Evolutionary conservation across 768 basidiomycete species (phyloP).

Genomic region (Porpolomopsis calyptriformis): DNA sequence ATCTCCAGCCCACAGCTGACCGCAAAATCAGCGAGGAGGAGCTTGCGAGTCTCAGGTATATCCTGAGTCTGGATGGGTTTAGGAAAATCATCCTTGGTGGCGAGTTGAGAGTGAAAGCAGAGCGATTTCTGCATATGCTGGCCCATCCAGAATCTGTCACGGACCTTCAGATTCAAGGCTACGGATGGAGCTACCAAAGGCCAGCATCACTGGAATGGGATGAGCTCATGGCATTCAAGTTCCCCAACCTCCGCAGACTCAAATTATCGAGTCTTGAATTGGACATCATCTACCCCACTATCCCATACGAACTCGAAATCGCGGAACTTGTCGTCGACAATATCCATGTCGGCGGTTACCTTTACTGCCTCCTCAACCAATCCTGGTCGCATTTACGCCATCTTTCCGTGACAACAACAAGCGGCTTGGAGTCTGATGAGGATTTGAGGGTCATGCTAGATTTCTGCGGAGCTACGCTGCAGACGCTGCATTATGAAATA

Average conservation of each 20-base stretch:
- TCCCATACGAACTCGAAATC: slow-evolving; percentile 25
- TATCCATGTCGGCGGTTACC: slow-evolving; percentile 30
- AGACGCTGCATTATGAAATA: slow-evolving; percentile 35
- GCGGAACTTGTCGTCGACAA: slow-evolving; percentile 33
- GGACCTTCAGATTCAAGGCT: slow-evolving; percentile 39
- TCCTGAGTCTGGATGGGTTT: slow-evolving; percentile 34
- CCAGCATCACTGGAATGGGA: slow-evolving; percentile 44
- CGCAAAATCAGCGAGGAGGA: slow-evolving; percentile 17
- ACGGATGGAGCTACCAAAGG: slow-evolving; percentile 16
- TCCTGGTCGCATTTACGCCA: slow-evolving; percentile 23
- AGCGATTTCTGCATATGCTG: slow-evolving; percentile 35
- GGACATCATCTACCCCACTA: slow-evolving; percentile 27
- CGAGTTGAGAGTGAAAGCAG: slow-evolving; percentile 34
- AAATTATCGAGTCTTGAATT: slow-evolving; percentile 35
- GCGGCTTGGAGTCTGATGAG: slow-evolving; percentile 27
- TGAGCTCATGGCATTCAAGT: slow-evolving; percentile 35
- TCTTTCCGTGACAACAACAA: slow-evolving; percentile 28
- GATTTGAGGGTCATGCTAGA: slow-evolving; percentile 31
- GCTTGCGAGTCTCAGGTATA: slow-evolving; percentile 28
- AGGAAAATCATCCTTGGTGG: slow-evolving; percentile 37
- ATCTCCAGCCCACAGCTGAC: slow-evolving; percentile 26
- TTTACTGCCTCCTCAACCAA: slow-evolving; percentile 30
- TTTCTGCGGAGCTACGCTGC: slow-evolving; percentile 25
- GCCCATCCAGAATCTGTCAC: slow-evolving; percentile 29
- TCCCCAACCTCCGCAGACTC: slow-evolving; percentile 33